phyloP scores from a whole-genome alignment of 345 rosid species.

The Carallia brachiata region DNA sequence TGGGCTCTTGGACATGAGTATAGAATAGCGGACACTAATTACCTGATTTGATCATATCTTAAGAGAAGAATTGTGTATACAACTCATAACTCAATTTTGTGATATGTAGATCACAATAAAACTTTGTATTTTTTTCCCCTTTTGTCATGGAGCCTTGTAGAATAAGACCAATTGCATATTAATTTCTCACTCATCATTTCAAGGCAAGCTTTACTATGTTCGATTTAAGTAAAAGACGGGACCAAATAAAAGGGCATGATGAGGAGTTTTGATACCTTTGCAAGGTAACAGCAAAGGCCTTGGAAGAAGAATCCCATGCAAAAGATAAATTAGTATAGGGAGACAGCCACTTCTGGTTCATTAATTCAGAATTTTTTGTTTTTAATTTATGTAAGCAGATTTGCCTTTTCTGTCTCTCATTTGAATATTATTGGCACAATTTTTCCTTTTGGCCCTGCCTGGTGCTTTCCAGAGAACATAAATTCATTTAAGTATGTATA shows the following conservation, averaged over 20 bases:
- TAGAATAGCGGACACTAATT: too few relatives aligned
- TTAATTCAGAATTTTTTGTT: neutral
- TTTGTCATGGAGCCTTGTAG: too few relatives aligned
- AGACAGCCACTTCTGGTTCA: slow-evolving; percentile 1
- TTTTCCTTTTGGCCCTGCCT: slow-evolving; percentile 22
- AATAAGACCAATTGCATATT: too few relatives aligned
- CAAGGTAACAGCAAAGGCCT: slow-evolving; percentile 14
- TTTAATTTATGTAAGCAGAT: neutral
- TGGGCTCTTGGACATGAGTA: too few relatives aligned
- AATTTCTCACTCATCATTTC: too few relatives aligned
- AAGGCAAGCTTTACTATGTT: too few relatives aligned
- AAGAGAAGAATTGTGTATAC: too few relatives aligned
- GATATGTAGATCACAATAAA: too few relatives aligned
- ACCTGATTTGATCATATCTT: too few relatives aligned
- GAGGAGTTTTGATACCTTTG: slow-evolving; percentile 23
- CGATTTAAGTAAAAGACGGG: slow-evolving; percentile 1
- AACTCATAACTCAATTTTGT: too few relatives aligned
- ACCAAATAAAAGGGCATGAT: slow-evolving; percentile 15
- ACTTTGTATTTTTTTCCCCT: too few relatives aligned
- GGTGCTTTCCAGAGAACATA: slow-evolving; percentile 27
- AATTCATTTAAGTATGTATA: neutral
- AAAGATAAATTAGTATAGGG: neutral
- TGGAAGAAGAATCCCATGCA: slow-evolving; percentile 36
- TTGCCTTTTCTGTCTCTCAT: neutral
- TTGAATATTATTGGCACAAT: slow-evolving; percentile 11